Conservation (phyloP, 202 grass and related monocot genomes). For the Carex sylvatica region DNA sequence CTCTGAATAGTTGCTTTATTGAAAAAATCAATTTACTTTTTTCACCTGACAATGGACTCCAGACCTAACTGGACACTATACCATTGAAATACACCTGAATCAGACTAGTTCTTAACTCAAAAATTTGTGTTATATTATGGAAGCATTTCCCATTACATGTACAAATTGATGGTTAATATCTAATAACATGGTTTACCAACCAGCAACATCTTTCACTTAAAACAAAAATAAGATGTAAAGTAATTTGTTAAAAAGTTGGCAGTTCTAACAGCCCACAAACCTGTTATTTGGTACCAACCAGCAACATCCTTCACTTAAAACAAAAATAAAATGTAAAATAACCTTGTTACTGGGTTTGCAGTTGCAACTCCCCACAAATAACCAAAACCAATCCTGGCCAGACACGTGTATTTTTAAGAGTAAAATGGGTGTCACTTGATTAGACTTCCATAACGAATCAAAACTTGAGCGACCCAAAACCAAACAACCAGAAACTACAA, state of each 20-base stretch:
- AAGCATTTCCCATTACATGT: neutral
- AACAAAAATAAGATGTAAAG: neutral
- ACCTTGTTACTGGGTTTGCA: neutral
- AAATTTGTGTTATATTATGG: neutral
- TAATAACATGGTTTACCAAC: neutral
- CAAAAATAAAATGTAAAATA: constrained; percentile 9
- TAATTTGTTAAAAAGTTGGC: neutral
- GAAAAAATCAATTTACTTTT: neutral
- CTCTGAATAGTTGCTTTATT: neutral
- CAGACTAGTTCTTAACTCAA: neutral
- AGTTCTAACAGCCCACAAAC: neutral
- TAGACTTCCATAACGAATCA: constrained; percentile 9
- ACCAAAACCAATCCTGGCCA: neutral
- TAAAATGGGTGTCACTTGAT: neutral
- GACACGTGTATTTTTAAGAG: neutral
- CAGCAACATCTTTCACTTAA: neutral
- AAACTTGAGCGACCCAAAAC: neutral
- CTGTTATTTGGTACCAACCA: neutral
- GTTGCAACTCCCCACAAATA: neutral
- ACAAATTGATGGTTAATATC: neutral
- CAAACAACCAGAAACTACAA: neutral
- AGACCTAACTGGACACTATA: neutral
- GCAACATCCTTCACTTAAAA: neutral
- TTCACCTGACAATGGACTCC: neutral
- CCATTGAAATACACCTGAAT: constrained; percentile 1